These are phyloP conservation scores for Rhizopus microsporus DNA, from an alignment of 371 early-diverging fungal species.

Conservation along the genomic window DNA sequence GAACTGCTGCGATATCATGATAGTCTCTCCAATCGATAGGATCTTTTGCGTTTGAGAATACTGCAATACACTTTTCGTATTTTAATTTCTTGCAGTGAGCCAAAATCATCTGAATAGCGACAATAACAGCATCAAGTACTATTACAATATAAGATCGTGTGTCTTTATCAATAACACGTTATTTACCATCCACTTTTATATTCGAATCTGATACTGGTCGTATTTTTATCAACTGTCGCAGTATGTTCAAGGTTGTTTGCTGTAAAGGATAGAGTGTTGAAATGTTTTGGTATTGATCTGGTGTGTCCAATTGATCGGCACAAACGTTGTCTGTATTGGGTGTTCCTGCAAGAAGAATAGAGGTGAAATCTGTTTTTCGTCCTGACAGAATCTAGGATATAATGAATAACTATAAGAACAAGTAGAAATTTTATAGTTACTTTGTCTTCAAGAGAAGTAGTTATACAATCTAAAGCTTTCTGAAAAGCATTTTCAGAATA, in stretches of 20 bases:
- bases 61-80: conserved; percentile 63
- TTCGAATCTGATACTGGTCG: conserved; percentile 34
- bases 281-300: conserved; percentile 41
- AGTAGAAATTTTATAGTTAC: conserved; percentile 31
- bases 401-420: conserved; percentile 39
- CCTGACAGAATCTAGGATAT: conserved; percentile 30
- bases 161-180: conserved; percentile 9
- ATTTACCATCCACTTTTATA: conserved; percentile 40
- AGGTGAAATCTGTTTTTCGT: conserved; percentile 42
- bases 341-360: conserved; percentile 40
- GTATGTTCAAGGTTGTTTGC: conserved; percentile 22
- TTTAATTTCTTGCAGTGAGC: conserved; percentile 62
- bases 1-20: conserved; percentile 41
- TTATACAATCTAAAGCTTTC: conserved; percentile 48
- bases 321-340: conserved; percentile 35
- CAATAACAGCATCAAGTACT: conserved; percentile 68
- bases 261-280: conserved; percentile 14
- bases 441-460: conserved; percentile 32
- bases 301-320: conserved; percentile 10
- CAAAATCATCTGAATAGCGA: conserved; percentile 59
- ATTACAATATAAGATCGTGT: not conserved
- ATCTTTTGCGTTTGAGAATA: conserved; percentile 63
- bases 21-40: conserved; percentile 52
- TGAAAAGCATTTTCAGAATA: conserved; percentile 44
- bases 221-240: conserved; percentile 27